Base-by-base conservation (phyloP, 129 eudicot species). In the Daucus carota region DNA sequence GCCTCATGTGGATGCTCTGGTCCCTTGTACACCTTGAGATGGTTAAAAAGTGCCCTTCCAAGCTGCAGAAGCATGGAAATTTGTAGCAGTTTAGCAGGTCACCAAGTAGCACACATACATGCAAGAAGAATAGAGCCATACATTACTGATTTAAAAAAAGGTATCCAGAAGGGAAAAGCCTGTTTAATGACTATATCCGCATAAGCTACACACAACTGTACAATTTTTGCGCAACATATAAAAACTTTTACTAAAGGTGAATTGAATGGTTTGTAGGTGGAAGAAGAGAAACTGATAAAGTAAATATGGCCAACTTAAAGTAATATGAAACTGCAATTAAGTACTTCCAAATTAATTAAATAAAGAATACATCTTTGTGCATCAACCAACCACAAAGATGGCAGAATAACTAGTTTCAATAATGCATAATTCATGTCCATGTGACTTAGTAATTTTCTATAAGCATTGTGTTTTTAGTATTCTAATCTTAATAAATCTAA, bases 1-100 rank as follows among this genome's bases (percentile, higher is more conserved):
- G 97, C 99, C 73, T 91, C 89, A 43, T 95, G 99, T 12, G 97
- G 99, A 81, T 95, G 99, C 22, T 86, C 82, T 5, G 92, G 88
- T 17, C 99, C 99, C 32, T 76, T 82, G 77, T 95, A 95, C 36
- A 95, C 97, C 87, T 95, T 95, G 52, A 95, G 97, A 79, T 95
- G 99, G 79, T 81, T 90, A 79, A 95, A 95, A 29, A 92, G 80
- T 47, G 82, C 75, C 80, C 99, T 89, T 50, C 99, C 99, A 44
- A 95, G 97, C 99, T 95, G 96, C 88, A 87, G 3, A 42, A 81
- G 74, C 74, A 83, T 75, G 68, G 52, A 42, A 54, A 34, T 31
- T 41, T 40, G 40, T 34, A 66, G 73, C 40, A 73, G 38, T 70
- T 76, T 38, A 70, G 74, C 59, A 45, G 13, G 22, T 12, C 50